phyloP scores from a whole-genome alignment of 208 protist genomes.

The Leishmania braziliensis region DNA sequence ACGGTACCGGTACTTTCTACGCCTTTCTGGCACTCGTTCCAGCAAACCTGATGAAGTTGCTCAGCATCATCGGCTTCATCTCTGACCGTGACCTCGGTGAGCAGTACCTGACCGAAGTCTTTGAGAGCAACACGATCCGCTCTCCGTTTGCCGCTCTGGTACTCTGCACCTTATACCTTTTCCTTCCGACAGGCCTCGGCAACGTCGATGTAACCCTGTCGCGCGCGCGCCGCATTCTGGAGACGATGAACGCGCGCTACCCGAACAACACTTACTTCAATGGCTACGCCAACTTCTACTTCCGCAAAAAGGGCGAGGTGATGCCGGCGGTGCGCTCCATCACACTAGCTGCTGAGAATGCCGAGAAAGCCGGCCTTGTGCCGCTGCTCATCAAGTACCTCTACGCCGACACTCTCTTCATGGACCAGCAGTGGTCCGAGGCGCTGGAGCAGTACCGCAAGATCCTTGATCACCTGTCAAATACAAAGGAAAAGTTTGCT shows the following conservation, averaged over 20 bases:
- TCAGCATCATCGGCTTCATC: constrained; percentile 91
- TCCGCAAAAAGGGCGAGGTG: constrained; percentile 86
- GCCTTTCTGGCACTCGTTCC: constrained; percentile 88
- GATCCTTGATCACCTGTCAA: constrained; percentile 68
- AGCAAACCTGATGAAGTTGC: constrained; percentile 88
- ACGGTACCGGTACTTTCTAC: constrained; percentile 89
- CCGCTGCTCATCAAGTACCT: constrained; percentile 89
- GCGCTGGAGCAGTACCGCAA: constrained; percentile 63
- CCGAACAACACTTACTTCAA: constrained; percentile 91
- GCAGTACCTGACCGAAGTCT: constrained; percentile 87
- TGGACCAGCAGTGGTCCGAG: constrained; percentile 84
- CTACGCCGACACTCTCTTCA: constrained; percentile 91
- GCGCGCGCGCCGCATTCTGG: constrained; percentile 78
- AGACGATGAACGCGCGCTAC: constrained; percentile 82
- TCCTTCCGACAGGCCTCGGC: constrained; percentile 87
- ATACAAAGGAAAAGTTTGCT: constrained; percentile 81
- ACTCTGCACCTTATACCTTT: constrained; percentile 91
- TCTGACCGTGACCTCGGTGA: constrained; percentile 91
- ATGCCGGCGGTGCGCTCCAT: constrained; percentile 72
- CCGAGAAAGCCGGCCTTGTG: constrained; percentile 63
- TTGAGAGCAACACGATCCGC: constrained; percentile 89
- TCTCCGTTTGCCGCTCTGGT: constrained; percentile 84
- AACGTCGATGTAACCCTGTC: constrained; percentile 73
- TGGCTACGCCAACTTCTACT: constrained; percentile 92
- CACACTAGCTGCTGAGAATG: constrained; percentile 73